These are phyloP conservation scores for Pseudomassariella vexata DNA, from an alignment of 2,329 filamentous ascomycete genomes.

Conservation along the genomic window DNA sequence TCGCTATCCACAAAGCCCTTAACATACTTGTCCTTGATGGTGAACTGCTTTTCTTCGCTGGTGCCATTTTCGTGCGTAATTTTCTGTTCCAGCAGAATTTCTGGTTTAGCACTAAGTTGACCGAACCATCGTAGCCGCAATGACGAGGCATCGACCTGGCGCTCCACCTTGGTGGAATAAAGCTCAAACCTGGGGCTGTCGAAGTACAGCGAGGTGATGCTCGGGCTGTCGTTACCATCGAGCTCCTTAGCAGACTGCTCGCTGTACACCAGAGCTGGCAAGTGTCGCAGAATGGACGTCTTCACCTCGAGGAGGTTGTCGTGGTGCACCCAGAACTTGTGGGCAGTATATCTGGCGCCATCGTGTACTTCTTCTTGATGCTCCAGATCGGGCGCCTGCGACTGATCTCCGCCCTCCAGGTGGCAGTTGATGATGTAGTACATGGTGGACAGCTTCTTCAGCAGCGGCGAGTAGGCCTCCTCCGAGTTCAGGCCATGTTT, in stretches of 20 bases:
- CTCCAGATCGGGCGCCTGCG: slow-evolving; percentile 40
- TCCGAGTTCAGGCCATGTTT: slow-evolving; percentile 92
- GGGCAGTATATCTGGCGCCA: slow-evolving; percentile 71
- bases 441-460: slow-evolving; percentile 90
- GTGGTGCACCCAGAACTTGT: slow-evolving; percentile 93
- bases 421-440: slow-evolving; percentile 90
- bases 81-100: slow-evolving; percentile 87
- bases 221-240: slow-evolving; percentile 77
- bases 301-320: slow-evolving; percentile 97
- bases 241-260: slow-evolving; percentile 77
- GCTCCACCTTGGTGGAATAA: slow-evolving; percentile 79
- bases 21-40: slow-evolving; percentile 92
- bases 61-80: slow-evolving; percentile 68
- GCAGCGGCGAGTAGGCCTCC: slow-evolving; percentile 76
- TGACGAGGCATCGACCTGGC: slow-evolving; percentile 70
- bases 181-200: slow-evolving; percentile 82
- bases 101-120: slow-evolving; percentile 69
- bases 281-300: slow-evolving; percentile 83
- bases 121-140: slow-evolving; percentile 89
- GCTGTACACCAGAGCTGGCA: slow-evolving; percentile 91
- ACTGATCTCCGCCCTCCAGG: slow-evolving; percentile 53
- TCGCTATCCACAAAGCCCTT: slow-evolving; percentile 79
- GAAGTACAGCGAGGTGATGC: slow-evolving; percentile 93
- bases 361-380: slow-evolving; percentile 52
- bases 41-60: slow-evolving; percentile 74